Percentiles rank a stretch among this genome's conserved stretches.
Evolutionary conservation across 331 rosid genomes (phyloP).

Genomic region (Acacia pycnantha): DNA sequence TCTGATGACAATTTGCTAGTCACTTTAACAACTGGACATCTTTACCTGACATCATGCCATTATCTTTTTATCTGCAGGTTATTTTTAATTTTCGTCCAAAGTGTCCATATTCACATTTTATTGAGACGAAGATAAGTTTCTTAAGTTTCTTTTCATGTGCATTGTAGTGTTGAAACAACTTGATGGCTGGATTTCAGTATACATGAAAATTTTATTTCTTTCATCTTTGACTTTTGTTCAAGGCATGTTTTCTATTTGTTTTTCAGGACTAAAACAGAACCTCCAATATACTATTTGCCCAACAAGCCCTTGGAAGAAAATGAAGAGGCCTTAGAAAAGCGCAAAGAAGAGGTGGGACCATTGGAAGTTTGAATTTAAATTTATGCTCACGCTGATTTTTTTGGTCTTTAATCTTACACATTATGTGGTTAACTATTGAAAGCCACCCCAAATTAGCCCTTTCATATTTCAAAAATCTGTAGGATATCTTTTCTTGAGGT

Average conservation of each 20-base stretch:
- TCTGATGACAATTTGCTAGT: conserved; percentile 13
- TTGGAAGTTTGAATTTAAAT: neutral
- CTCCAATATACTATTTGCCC: conserved; percentile 65
- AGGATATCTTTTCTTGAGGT: neutral
- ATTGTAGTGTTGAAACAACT: conserved; percentile 69
- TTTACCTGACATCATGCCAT: conserved; percentile 31
- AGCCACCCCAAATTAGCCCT: neutral
- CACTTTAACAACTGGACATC: conserved; percentile 24
- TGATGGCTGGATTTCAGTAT: conserved; percentile 56
- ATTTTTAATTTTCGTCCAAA: conserved; percentile 93
- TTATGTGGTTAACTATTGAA: neutral
- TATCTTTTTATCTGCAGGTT: conserved; percentile 63
- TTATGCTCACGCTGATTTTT: neutral
- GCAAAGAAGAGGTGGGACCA: conserved; percentile 61
- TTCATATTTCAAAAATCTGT: neutral
- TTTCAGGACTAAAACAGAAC: conserved; percentile 73
- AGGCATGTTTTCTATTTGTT: neutral
- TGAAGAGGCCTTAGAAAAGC: conserved; percentile 44
- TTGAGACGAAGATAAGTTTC: conserved; percentile 99
- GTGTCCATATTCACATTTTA: conserved; percentile 99
- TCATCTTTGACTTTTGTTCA: conserved; percentile 24
- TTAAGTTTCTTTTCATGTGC: conserved; percentile 88
- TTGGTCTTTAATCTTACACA: neutral
- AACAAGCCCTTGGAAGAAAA: conserved; percentile 61
- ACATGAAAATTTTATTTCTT: conserved; percentile 7